Percentiles rank a stretch among this genome's conserved stretches.
These are phyloP conservation scores for Pistacia vera DNA, from an alignment of 345 rosid genomes.

Conservation along the genomic window DNA sequence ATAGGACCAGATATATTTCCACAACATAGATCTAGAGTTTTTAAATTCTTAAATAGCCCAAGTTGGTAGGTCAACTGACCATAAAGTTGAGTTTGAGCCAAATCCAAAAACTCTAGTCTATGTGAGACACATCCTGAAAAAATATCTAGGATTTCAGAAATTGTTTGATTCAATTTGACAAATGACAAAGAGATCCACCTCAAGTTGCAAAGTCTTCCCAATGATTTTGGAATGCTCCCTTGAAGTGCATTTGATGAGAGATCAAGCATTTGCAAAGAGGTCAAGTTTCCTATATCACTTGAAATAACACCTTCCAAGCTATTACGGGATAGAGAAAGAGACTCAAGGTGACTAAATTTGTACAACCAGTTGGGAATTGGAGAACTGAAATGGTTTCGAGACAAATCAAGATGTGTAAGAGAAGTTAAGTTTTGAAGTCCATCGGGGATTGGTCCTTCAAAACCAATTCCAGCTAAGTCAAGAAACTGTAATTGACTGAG, in stretches of 20 bases:
- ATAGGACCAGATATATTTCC: background rate
- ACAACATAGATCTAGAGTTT: accelerated
- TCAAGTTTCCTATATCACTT: slow-evolving; percentile 13
- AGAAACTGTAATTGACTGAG: background rate
- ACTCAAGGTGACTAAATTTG: background rate
- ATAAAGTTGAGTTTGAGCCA: background rate
- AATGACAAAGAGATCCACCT: background rate
- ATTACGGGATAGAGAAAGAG: background rate
- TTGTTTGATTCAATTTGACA: background rate
- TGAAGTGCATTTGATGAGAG: background rate
- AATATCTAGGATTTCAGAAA: background rate
- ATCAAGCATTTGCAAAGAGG: background rate
- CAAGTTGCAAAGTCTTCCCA: slow-evolving; percentile 18
- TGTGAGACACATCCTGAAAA: background rate
- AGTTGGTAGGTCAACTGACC: background rate
- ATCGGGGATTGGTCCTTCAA: background rate
- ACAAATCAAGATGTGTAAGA: slow-evolving; percentile 14
- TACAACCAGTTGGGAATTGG: slow-evolving; percentile 18
- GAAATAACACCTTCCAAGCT: slow-evolving; percentile 7
- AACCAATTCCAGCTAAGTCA: background rate
- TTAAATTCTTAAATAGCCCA: background rate
- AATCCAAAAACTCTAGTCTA: background rate
- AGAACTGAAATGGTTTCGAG: background rate
- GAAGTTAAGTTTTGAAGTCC: slow-evolving; percentile 10
- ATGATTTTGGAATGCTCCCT: background rate